phyloP scores from a whole-genome alignment of 2,329 filamentous ascomycete genomes.

The Helotiales sp. region DNA sequence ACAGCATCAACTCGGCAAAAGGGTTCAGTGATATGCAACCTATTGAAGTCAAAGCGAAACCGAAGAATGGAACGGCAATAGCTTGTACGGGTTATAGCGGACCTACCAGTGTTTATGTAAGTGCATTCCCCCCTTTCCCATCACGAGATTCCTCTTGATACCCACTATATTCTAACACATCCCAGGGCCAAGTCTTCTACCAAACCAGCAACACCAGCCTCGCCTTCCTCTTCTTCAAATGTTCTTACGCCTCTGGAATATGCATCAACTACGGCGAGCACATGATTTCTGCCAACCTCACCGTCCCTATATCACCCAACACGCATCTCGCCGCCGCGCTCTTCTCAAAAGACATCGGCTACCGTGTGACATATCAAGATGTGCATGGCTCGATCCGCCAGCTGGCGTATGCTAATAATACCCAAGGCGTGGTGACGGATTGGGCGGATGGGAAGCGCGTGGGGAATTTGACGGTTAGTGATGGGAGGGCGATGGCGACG shows the following conservation, averaged over 20 bases:
- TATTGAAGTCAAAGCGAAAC: not conserved
- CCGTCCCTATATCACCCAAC: not conserved
- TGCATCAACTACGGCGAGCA: constrained; percentile 4
- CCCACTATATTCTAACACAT: too few species aligned
- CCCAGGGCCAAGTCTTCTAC: not conserved
- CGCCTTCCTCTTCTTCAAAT: not conserved
- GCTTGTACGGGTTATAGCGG: constrained; percentile 1
- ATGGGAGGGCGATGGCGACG: not conserved
- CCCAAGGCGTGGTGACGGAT: not conserved
- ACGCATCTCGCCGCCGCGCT: not conserved
- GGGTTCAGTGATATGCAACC: not conserved
- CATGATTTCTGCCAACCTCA: not conserved
- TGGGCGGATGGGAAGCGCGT: not conserved
- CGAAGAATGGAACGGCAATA: not conserved
- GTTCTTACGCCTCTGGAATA: not conserved
- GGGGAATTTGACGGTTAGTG: not conserved
- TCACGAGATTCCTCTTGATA: too few species aligned
- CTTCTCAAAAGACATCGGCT: not conserved
- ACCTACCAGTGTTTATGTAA: not conserved
- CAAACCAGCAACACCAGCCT: not conserved
- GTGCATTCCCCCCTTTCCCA: too few species aligned
- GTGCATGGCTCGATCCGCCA: not conserved
- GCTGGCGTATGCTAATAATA: not conserved
- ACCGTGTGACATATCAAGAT: constrained; percentile 6
- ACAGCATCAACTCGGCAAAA: constrained; percentile 3